These are phyloP conservation scores for Pseudoneurospora amorphoporcata DNA, from an alignment of 495 filamentous ascomycete species.

Conservation along the genomic window DNA sequence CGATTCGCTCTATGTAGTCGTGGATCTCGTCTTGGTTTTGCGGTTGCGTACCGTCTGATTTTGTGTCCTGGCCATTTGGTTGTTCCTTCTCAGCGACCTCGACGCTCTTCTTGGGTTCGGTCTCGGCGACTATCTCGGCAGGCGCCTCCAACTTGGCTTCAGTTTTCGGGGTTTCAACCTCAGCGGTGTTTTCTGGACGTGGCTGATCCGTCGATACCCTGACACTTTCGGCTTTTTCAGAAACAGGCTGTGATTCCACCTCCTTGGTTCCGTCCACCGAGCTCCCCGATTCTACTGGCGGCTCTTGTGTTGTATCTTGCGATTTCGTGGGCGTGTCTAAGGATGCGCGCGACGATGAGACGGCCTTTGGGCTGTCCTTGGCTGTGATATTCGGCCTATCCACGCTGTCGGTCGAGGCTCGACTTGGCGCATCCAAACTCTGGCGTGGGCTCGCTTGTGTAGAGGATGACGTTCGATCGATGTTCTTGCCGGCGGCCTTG, in stretches of 20 bases:
- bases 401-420: constrained; percentile 19
- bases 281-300: not conserved
- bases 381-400: constrained; percentile 8
- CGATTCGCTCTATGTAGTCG: constrained; percentile 78
- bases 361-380: constrained; percentile 7
- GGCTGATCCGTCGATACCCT: constrained; percentile 3
- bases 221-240: not conserved
- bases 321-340: constrained; percentile 13
- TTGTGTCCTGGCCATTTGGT: constrained; percentile 34
- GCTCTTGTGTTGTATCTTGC: not conserved
- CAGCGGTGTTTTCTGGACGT: not conserved
- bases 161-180: not conserved
- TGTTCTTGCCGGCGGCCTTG: constrained; percentile 17
- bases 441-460: constrained; percentile 21
- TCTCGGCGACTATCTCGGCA: not conserved
- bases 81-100: not conserved
- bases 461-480: constrained; percentile 11
- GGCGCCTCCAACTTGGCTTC: not conserved
- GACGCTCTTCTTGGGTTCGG: not conserved
- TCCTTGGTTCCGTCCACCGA: not conserved
- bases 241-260: not conserved
- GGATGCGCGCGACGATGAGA: constrained; percentile 10
- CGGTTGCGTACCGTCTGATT: constrained; percentile 49
- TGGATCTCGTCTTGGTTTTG: constrained; percentile 73
- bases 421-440: constrained; percentile 21